A percentile compares a stretch with the other conserved stretches of the same genome.
Conservation (phyloP, 2,329 filamentous ascomycete species). For the Phialocephala subalpina region DNA sequence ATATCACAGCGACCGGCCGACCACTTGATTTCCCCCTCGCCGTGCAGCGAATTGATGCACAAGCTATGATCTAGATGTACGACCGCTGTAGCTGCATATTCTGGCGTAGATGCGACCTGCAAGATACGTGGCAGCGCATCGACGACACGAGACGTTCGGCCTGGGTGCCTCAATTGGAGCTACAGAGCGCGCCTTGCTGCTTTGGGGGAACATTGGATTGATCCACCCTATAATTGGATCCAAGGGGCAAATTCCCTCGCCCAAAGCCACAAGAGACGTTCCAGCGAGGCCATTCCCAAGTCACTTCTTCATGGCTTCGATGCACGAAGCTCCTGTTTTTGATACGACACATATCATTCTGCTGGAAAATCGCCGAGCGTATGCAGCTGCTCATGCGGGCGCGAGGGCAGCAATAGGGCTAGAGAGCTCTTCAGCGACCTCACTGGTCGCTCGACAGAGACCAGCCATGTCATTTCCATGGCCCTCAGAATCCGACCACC, state of each 20-base stretch:
- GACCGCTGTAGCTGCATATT: slow-evolving; percentile 40
- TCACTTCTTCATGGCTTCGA: background rate
- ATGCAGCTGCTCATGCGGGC: slow-evolving; percentile 35
- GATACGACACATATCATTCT: slow-evolving; percentile 26
- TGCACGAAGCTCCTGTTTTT: slow-evolving; percentile 22
- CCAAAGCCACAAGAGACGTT: background rate
- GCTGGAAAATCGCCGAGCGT: slow-evolving; percentile 37
- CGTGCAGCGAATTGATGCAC: slow-evolving; percentile 35
- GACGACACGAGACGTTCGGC: slow-evolving; percentile 20
- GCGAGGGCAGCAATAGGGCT: slow-evolving; percentile 34
- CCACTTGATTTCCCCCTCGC: slow-evolving; percentile 36
- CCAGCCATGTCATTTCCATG: slow-evolving; percentile 28
- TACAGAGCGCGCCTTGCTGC: slow-evolving; percentile 3
- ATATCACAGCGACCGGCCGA: slow-evolving; percentile 31
- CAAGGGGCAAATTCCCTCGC: background rate
- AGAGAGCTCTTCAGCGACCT: slow-evolving; percentile 32
- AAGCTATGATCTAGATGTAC: slow-evolving; percentile 39
- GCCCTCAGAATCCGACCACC: slow-evolving; percentile 17
- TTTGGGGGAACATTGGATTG: slow-evolving; percentile 15
- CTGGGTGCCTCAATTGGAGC: slow-evolving; percentile 28
- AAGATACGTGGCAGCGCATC: slow-evolving; percentile 42
- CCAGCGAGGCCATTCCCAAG: background rate
- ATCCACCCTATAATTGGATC: background rate
- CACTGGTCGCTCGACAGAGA: slow-evolving; percentile 27
- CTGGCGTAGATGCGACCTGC: slow-evolving; percentile 37